phyloP scores from a whole-genome alignment of 2,329 filamentous ascomycete species.

The Monosporascus cannonballus region DNA sequence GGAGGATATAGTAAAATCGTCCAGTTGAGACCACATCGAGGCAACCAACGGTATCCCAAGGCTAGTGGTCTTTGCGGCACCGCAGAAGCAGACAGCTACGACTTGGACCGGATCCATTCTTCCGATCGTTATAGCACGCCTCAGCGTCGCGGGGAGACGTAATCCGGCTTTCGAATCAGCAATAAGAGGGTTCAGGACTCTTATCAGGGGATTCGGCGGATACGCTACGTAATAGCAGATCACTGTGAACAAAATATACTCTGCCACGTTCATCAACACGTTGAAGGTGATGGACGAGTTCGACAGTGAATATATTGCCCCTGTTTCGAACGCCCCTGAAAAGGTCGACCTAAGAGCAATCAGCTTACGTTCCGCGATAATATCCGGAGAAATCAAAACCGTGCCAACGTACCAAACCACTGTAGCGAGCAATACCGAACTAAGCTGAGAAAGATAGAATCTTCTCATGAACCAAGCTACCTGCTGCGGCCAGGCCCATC shows the following conservation, averaged over 20 bases:
- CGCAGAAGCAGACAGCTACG: conserved; percentile 67
- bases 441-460: conserved; percentile 45
- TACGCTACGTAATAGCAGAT: conserved; percentile 51
- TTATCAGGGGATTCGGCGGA: conserved; percentile 30
- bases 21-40: conserved; percentile 58
- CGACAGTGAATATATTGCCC: conserved; percentile 53
- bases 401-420: conserved; percentile 38
- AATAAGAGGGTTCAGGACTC: conserved; percentile 26
- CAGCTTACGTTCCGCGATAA: conserved; percentile 11
- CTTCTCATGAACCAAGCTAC: conserved; percentile 48
- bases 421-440: conserved; percentile 40
- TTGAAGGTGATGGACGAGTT: conserved; percentile 58
- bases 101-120: conserved; percentile 56
- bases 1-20: conserved; percentile 47
- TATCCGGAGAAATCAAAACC: too few relatives aligned
- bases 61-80: conserved; percentile 66
- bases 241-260: conserved; percentile 56
- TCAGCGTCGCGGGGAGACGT: conserved; percentile 22
- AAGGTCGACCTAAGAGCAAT: conserved; percentile 57
- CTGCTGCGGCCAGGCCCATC: conserved; percentile 41
- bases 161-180: conserved; percentile 23
- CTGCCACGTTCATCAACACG: conserved; percentile 59
- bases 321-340: conserved; percentile 58
- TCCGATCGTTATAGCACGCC: conserved; percentile 36
- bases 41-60: conserved; percentile 63